These are phyloP conservation scores for Leccinum barrowsii DNA, from an alignment of 768 basidiomycete species.

Conservation along the genomic window DNA sequence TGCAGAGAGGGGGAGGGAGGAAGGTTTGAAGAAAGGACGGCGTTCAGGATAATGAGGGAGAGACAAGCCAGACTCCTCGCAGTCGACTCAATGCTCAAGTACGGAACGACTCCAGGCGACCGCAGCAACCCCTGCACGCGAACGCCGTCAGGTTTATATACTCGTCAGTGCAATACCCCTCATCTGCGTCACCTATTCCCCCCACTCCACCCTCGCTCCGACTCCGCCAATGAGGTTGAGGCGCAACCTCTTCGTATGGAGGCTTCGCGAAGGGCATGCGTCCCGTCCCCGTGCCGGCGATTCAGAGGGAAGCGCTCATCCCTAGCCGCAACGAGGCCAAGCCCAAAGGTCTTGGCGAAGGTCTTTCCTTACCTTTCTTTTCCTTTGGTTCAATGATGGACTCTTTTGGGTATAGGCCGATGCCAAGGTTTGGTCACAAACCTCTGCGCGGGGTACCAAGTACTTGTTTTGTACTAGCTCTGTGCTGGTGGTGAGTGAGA, in stretches of 20 bases:
- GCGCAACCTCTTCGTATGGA: conserved; percentile 11
- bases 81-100: neutral
- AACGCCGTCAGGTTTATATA: conserved; percentile 20
- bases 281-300: neutral
- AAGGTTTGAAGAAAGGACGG: neutral
- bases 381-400: neutral
- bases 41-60: neutral
- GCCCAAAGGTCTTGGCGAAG: neutral
- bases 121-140: conserved; percentile 2
- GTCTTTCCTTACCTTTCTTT: neutral
- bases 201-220: conserved; percentile 19
- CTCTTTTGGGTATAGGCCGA: neutral
- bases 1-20: neutral
- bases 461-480: neutral
- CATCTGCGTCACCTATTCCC: neutral
- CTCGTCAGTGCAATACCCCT: neutral
- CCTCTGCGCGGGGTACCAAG: neutral
- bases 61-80: neutral
- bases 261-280: conserved; percentile 12
- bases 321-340: conserved; percentile 6
- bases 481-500: neutral
- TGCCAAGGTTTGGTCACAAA: neutral
- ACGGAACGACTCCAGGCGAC: neutral
- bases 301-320: conserved; percentile 16
- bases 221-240: conserved; percentile 16